A percentile compares a stretch with the other conserved stretches of the same genome.
phyloP scores from a whole-genome alignment of 306 rosid species.

The Sesbania bispinosa region DNA sequence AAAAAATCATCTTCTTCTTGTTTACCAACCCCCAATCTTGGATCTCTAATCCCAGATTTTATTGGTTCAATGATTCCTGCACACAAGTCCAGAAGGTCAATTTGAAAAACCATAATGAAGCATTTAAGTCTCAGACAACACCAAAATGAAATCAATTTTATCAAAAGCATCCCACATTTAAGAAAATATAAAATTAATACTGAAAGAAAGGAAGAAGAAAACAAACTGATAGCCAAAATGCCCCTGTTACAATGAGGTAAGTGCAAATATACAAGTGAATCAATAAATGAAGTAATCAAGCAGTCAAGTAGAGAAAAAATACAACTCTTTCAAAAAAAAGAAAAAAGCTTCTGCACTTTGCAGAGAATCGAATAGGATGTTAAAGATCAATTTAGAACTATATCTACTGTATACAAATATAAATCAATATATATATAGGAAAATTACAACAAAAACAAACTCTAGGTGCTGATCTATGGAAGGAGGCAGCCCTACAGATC shows the following conservation, averaged over 20 bases:
- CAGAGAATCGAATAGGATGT: neutral
- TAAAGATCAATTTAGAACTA: neutral
- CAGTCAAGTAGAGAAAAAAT: neutral
- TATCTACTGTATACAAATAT: neutral
- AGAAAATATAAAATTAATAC: neutral
- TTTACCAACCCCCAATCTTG: conserved; percentile 86
- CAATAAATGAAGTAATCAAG: conserved; percentile 3
- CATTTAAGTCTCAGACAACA: neutral
- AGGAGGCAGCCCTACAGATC: neutral
- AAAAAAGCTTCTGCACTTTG: neutral
- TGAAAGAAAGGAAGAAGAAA: neutral
- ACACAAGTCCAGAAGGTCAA: conserved; percentile 13
- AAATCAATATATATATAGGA: neutral
- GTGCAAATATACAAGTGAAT: neutral
- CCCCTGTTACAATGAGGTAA: neutral
- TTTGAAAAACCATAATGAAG: neutral
- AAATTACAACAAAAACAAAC: neutral
- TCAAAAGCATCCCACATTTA: neutral
- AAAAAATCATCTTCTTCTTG: conserved; percentile 94
- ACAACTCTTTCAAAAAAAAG: neutral
- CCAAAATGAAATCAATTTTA: neutral
- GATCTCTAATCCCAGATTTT: conserved; percentile 93
- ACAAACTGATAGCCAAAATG: neutral
- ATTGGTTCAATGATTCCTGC: conserved; percentile 89
- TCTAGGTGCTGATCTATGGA: neutral